These are phyloP conservation scores for Amaranthus palmeri DNA, from an alignment of 148 eudicot genomes.

Conservation along the genomic window DNA sequence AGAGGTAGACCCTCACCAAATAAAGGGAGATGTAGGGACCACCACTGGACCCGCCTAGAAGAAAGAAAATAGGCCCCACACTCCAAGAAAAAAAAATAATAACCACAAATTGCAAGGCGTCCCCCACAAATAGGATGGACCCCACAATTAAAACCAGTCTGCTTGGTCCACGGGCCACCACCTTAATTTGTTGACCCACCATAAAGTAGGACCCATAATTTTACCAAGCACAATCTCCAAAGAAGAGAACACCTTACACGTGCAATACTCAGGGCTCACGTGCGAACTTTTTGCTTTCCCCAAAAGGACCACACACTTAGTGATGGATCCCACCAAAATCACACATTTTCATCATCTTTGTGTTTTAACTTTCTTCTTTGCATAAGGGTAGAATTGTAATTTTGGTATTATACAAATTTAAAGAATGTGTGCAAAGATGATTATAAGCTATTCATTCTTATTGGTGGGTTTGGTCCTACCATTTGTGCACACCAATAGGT, in stretches of 20 bases:
- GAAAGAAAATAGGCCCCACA: slow-evolving; percentile 6
- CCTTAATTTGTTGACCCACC: slow-evolving; percentile 18
- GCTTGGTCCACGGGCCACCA: slow-evolving; percentile 34
- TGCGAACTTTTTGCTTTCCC: slow-evolving; percentile 14
- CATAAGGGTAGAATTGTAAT: background rate
- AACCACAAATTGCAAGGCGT: slow-evolving; percentile 23
- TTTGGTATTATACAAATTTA: background rate
- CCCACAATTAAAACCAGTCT: slow-evolving; percentile 20
- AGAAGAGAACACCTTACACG: slow-evolving; percentile 32
- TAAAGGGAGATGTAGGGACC: slow-evolving; percentile 8
- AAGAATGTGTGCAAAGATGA: slow-evolving; percentile 7
- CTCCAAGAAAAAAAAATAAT: background rate
- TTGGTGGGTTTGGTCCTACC: background rate
- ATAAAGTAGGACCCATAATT: slow-evolving; percentile 9
- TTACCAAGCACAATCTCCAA: slow-evolving; percentile 20
- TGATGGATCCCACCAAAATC: slow-evolving; percentile 26
- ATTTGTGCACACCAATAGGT: background rate
- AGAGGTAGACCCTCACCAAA: slow-evolving; percentile 2
- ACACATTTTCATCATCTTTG: slow-evolving; percentile 10
- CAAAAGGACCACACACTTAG: slow-evolving; percentile 18
- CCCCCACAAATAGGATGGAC: background rate
- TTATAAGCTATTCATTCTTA: background rate
- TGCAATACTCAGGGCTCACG: slow-evolving; percentile 23
- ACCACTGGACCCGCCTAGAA: slow-evolving; percentile 5
- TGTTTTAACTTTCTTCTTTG: slow-evolving; percentile 13